Evolutionary conservation across 768 basidiomycete species (phyloP), one percentile per base, ranked within the genome.

Genomic region (Polyporus arcularius): DNA sequence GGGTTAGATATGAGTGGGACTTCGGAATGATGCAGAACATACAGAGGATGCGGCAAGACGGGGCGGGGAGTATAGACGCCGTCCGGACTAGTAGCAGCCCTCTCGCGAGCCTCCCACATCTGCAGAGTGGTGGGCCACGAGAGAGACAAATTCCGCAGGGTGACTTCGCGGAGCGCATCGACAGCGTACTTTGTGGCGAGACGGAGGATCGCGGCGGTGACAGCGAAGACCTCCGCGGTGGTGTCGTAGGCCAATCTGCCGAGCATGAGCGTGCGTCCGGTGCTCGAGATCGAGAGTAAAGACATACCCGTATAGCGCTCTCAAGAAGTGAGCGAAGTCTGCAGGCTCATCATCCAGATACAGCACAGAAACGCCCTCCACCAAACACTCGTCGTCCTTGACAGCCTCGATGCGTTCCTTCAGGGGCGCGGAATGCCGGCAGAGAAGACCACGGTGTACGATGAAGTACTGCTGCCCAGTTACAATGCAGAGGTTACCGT

Each of bases 41-140:
- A 89, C 88, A 89, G 86, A 7, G 89, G 89, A 71, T 90, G 88
- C 16, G 89, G 84, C 46, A 86, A 76, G 15, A 67, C 65, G 26
- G 78, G 72, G 12, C 84, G 79, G n/a, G 86, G 85, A 30, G 81
- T 76, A 67, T 89, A 88, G 9, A 78, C 67, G 16, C 85, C 87
- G 42, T 75, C 71, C 1, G 73, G 42, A 62, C 76, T 78, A 1
- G 82, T 85, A 0, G 81, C 80, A 53, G 76, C 79, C n/a, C 78
- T 79, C 70, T 91, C 90, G 50, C 90, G 78, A 39, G 76, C 66
- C 55, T 90, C 88, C 90, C 90, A 92, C 55, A 80, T 78, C 11
- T 75, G 58, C 48, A 92, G 79, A n/a, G 73, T 83, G 9, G 73
- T 77, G 0, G 90, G 89, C 88, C 88, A 92, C 28, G 76, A 73